phyloP scores from a whole-genome alignment of 1,284 basidiomycete genomes.

The Entoloma clypeatum region DNA sequence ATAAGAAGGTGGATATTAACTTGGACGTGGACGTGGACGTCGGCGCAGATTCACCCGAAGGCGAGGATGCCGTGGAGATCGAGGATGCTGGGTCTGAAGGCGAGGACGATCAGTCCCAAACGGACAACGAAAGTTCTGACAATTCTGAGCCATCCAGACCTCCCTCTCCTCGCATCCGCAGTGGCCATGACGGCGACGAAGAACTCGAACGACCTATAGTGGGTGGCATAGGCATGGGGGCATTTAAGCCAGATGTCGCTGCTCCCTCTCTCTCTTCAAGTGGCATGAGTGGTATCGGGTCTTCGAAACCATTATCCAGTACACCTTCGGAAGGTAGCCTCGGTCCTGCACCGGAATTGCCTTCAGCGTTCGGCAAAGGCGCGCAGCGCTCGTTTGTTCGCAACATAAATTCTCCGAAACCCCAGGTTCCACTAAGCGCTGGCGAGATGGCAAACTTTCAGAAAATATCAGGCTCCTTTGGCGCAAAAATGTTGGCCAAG shows the following conservation, averaged over 20 bases:
- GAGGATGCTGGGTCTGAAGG: conserved; percentile 29
- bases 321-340: conserved; percentile 18
- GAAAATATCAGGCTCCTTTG: conserved; percentile 73
- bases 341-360: conserved; percentile 26
- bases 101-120: conserved; percentile 35
- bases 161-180: conserved; percentile 49
- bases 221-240: conserved; percentile 48
- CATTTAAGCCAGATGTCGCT: conserved; percentile 9
- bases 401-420: conserved; percentile 40
- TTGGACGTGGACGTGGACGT: conserved; percentile 41
- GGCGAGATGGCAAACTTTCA: conserved; percentile 76
- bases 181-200: conserved; percentile 48
- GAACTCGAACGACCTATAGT: conserved; percentile 35
- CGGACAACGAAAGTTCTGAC: conserved; percentile 38
- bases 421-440: conserved; percentile 53
- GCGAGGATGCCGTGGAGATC: conserved; percentile 35
- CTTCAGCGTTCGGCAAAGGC: conserved; percentile 35
- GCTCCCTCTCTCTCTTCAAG: conserved; percentile 18
- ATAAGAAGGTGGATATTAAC: conserved; percentile 48
- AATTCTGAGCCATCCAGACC: conserved; percentile 45
- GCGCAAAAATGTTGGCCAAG: conserved; percentile 86
- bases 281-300: conserved; percentile 46
- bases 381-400: conserved; percentile 51
- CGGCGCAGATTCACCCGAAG: conserved; percentile 30
- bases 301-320: conserved; percentile 28